Base-by-base conservation (phyloP, 495 filamentous ascomycete species). In the Xylaria telfairii region DNA sequence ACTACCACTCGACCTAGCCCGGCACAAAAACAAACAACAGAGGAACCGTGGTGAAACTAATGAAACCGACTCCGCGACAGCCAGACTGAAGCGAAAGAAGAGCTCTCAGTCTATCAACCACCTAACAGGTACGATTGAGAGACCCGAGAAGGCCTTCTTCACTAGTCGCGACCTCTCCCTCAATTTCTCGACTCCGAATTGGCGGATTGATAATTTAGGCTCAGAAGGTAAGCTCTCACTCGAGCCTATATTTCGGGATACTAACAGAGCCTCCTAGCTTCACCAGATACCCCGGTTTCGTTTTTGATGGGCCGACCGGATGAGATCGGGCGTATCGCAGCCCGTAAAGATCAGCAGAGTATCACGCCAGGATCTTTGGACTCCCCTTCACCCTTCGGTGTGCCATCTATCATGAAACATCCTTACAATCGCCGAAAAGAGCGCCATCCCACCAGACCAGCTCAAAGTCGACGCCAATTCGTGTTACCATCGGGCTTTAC, bases 41-140 rank as follows among this genome's bases (percentile, higher is more conserved):
- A 70, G 76, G 28, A 64, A 74, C 17, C 70, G 61, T n/a, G 73
- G 76, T 0, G 71, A 72, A 30, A 71, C 17, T 3, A 72, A 78
- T 9, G 76, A 76, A 56, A 75, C 71, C 0, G 71, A 72, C 24
- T 24, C 74, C 1, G 34, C 59, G 0, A 6, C 3, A 32, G 51
- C 44, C 3, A 70, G 74, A 63, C 34, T 66, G 13, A 41, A 60
- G 6, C 67, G 65, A 1, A 32, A 54, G 1, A 34, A 53, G 15
- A 73, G 59, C 42, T 9, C 24, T 41, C 6, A 1, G 19, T 53
- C 34, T 63, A 51, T 21, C 34, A 37, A 53, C 4, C 1, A 1
- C 1, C 24, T 12, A 59, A 21, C 42, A 2, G 46, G 44, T 21
- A 28, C 30, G 13, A 34, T 57, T 21, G 28, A 68, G 60, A 63